Evolutionary conservation across 2,329 filamentous ascomycete genomes (phyloP).

Genomic region (Metarhizium brunneum): DNA sequence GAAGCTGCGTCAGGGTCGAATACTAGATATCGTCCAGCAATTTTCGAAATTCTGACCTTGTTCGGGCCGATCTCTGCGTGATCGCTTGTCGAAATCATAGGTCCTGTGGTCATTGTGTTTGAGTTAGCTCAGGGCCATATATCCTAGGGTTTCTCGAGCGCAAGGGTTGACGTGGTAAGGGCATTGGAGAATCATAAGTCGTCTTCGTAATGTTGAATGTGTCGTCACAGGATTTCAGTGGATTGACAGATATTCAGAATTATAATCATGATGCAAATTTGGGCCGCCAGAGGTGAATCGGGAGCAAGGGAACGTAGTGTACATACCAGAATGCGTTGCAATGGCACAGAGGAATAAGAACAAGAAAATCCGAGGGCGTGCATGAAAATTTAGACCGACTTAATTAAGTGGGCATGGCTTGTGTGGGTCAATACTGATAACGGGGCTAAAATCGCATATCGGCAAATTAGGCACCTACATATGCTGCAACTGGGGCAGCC

Average conservation of each 20-base stretch:
- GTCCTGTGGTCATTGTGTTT: neutral
- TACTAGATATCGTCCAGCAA: slow-evolving; percentile 75
- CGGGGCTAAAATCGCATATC: neutral
- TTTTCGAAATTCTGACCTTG: slow-evolving; percentile 69
- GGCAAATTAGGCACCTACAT: neutral
- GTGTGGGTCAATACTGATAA: neutral
- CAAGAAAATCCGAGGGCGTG: neutral
- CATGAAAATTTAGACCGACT: too few relatives aligned
- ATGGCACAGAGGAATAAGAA: neutral
- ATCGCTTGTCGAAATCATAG: neutral
- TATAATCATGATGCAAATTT: slow-evolving; percentile 34
- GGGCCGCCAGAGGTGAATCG: neutral
- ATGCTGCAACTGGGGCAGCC: neutral
- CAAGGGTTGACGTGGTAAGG: neutral
- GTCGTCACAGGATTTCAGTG: slow-evolving; percentile 41
- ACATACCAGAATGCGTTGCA: neutral
- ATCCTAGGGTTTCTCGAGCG: too few relatives aligned
- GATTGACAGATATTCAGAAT: slow-evolving; percentile 50
- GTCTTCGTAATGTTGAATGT: slow-evolving; percentile 34
- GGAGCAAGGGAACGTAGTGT: neutral
- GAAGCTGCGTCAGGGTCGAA: slow-evolving; percentile 79
- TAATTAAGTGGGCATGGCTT: neutral
- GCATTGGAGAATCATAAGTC: slow-evolving; percentile 26
- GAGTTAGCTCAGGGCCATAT: neutral
- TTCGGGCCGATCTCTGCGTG: neutral